phyloP scores from a whole-genome alignment of 345 rosid species.

The Brassica nigra region DNA sequence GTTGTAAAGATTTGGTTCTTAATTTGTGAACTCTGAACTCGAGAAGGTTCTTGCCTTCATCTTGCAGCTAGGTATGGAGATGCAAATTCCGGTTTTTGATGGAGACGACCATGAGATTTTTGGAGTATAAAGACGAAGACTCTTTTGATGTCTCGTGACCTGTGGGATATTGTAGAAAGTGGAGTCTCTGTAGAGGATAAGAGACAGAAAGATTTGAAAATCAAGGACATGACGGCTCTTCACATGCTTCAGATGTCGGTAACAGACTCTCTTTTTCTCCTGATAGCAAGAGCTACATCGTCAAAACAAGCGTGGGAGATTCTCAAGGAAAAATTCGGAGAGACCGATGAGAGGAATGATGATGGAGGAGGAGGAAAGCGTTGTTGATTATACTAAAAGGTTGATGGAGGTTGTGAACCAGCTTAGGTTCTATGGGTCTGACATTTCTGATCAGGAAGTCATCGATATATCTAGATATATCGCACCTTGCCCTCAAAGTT shows the following conservation, averaged over 20 bases:
- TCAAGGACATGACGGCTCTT: slow-evolving; percentile 8
- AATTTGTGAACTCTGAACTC: not conserved
- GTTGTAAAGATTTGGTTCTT: not conserved
- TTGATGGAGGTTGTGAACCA: not conserved
- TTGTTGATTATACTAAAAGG: not conserved
- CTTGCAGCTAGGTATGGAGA: slow-evolving; percentile 7
- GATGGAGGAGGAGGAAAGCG: not conserved
- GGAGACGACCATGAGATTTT: slow-evolving; percentile 4
- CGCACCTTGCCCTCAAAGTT: not conserved
- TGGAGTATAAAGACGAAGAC: slow-evolving; percentile 6
- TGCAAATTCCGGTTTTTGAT: not conserved
- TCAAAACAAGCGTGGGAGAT: slow-evolving; percentile 15
- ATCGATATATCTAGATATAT: not conserved
- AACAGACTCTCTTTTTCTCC: not conserved
- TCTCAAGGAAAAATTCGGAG: slow-evolving; percentile 5
- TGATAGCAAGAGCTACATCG: slow-evolving; percentile 23
- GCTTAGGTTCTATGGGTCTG: not conserved
- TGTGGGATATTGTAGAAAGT: not conserved
- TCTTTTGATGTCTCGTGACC: slow-evolving; percentile 12
- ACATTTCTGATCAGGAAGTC: not conserved
- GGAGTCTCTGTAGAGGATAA: not conserved
- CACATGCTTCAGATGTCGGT: slow-evolving; percentile 10
- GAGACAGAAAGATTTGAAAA: not conserved
- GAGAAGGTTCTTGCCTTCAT: not conserved
- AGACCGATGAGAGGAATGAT: not conserved